Evolutionary conservation across 176 grass and related monocot species (phyloP).

Genomic region (Cocos nucifera): DNA sequence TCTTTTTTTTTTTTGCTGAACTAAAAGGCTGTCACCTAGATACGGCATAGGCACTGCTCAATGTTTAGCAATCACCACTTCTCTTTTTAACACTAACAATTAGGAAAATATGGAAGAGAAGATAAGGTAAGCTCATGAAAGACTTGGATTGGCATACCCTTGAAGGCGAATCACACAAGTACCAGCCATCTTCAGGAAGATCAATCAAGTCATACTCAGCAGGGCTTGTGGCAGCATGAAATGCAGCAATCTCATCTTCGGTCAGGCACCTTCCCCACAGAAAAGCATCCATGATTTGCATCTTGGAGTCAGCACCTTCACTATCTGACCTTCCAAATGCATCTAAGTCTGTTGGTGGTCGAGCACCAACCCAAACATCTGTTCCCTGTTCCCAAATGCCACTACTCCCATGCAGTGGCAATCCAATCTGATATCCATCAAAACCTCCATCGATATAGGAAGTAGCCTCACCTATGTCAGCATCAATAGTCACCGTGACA

Average conservation of each 20-base stretch:
- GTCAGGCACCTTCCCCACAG: conserved; percentile 87
- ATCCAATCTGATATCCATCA: conserved; percentile 82
- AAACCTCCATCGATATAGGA: conserved; percentile 87
- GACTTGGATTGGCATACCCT: conserved; percentile 34
- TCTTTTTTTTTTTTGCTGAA: too few species aligned
- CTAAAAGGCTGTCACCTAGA: too few species aligned
- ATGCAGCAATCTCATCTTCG: conserved; percentile 81
- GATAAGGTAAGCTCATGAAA: too few species aligned
- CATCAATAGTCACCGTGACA: conserved; percentile 95
- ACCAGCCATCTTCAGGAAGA: conserved; percentile 65
- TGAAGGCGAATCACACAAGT: conserved; percentile 76
- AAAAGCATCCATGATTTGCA: conserved; percentile 99
- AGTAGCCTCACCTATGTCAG: conserved; percentile 84
- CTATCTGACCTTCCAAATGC: conserved; percentile 98
- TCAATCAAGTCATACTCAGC: conserved; percentile 72
- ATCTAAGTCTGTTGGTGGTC: conserved; percentile 88
- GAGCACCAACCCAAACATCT: conserved; percentile 78
- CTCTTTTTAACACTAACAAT: not conserved
- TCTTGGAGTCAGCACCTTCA: conserved; percentile 89
- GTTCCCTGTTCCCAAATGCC: conserved; percentile 79
- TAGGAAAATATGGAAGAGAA: too few species aligned
- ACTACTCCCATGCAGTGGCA: conserved; percentile 55
- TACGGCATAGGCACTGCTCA: too few species aligned
- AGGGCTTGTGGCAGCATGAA: conserved; percentile 53
- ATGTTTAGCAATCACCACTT: not conserved